Conservation (phyloP, 768 basidiomycete species). For the Pisolithus microcarpus region DNA sequence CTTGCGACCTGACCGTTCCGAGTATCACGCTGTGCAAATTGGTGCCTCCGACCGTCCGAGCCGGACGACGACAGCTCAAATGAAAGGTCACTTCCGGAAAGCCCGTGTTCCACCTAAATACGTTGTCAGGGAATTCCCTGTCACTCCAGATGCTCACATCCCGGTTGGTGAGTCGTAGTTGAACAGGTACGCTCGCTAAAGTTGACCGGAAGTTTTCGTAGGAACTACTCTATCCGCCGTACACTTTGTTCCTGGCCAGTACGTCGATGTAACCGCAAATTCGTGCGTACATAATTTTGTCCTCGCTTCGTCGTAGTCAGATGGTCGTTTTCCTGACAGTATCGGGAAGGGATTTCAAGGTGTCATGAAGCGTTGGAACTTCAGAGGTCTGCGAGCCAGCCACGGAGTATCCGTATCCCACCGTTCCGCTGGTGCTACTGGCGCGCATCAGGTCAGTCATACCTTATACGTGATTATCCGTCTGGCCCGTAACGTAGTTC, state of each 20-base stretch:
- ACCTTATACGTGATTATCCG: neutral
- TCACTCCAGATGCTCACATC: slow-evolving; percentile 83
- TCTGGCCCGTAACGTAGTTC: neutral
- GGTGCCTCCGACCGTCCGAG: slow-evolving; percentile 69
- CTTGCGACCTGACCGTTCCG: slow-evolving; percentile 55
- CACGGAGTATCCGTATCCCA: slow-evolving; percentile 96
- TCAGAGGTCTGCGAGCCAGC: slow-evolving; percentile 83
- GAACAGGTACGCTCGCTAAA: neutral
- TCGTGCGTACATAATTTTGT: slow-evolving; percentile 55
- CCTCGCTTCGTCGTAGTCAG: neutral
- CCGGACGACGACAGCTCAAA: slow-evolving; percentile 70
- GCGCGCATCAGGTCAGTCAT: slow-evolving; percentile 78
- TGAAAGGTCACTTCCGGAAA: slow-evolving; percentile 85
- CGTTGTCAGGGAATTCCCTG: slow-evolving; percentile 80
- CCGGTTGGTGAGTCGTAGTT: slow-evolving; percentile 61
- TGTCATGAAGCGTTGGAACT: slow-evolving; percentile 94
- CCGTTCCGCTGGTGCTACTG: slow-evolving; percentile 87
- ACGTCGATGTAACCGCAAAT: slow-evolving; percentile 83
- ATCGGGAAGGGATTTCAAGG: slow-evolving; percentile 98
- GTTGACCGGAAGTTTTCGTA: slow-evolving; percentile 21
- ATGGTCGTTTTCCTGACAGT: slow-evolving; percentile 35
- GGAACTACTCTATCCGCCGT: slow-evolving; percentile 85
- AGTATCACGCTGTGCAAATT: slow-evolving; percentile 90
- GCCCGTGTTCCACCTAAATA: slow-evolving; percentile 78
- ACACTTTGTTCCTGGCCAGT: slow-evolving; percentile 97